Base-by-base conservation (phyloP, 371 early-diverging fungal species). In the Mucor piriformis region DNA sequence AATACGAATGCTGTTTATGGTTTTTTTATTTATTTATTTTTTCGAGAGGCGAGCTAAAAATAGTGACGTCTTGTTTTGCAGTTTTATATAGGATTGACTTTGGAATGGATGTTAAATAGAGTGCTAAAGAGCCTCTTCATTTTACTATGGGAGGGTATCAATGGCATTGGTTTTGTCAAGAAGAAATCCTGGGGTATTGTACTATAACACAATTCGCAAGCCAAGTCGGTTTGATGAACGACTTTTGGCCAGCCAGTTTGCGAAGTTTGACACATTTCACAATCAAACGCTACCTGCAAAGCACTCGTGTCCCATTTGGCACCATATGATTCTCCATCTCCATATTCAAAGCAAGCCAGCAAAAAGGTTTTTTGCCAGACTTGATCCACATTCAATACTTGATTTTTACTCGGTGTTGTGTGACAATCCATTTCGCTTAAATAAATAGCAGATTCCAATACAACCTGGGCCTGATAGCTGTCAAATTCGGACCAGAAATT, bases 401-500 rank as follows among this genome's bases (percentile, higher is more conserved):
- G 27, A 24, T 52, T 27, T 7, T 25, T 24, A 4, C 47, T 46
- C 1, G 12, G 6, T 2, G 3, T 13, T 16, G 18, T 8, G 5
- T 55, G 40, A 5, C 48, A 52, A 38, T 51, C 25, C 18, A 55
- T 15, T 20, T 55, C 54, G 11, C 23, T 13, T 18, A 64, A 51
- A 40, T 64, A 59, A 10, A 51, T 42, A 15, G 66, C 64, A 34
- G 69, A 61, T 43, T 66, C 69, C 7, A 67, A 37, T 13, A 71
- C 64, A 13, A 64, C 50, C 11, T 58, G 64, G 3, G 59, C 64
- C 34, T 69, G 73, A 47, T 69, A 61, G 11, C 38, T 46, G 32
- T 69, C 69, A 60, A 73, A 78, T 5, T 49, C 61, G 20, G 55
- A 50, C 72, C 73, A 78, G 43, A 65, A 73, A 13, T 25, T 57